Base-by-base conservation (phyloP, 2,329 filamentous ascomycete species). In the Harringtonia lauricola region DNA sequence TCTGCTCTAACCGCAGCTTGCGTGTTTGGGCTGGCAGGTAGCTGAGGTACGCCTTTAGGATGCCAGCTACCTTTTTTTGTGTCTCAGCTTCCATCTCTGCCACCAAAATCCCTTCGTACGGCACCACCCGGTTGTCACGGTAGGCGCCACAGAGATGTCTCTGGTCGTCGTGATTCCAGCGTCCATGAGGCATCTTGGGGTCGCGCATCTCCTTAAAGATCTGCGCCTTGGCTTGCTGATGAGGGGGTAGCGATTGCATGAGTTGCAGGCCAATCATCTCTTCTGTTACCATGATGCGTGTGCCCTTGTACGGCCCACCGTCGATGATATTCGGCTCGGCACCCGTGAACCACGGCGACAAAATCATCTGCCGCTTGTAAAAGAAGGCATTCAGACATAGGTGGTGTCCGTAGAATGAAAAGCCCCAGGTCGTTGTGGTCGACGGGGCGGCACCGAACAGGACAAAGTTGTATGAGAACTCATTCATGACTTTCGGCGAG, bases 131-230 rank as follows among this genome's bases (percentile, higher is more conserved):
- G 58, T 90, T 92, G 54, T 90, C 85, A 13, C 83, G 74, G 57
- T 83, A 86, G 0, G 85, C 85, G 30, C 86, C 85, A 56, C 83
- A 86, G 4, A 87, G 58, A 54, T 89, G 84, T 8, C 84, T 71
- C 63, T 89, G 83, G 57, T 90, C 85, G 54, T 87, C 83, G 51
- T 80, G 80, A 57, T 89, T 89, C 83, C 83, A 89, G 8, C 83
- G 71, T 10, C 79, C 80, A 12, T 64, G 61, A 3, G 72, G 76
- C 82, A 87, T 86, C 0, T 63, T 68, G 0, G 75, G 72, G 45
- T 86, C 83, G 21, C 71, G 67, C 63, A 87, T 68, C 1, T 66
- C 51, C 42, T 70, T 68, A 57, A 74, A 87, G 0, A 75, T 64
- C 46, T 76, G 76, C 0, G 79, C 78, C 2, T 58, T 55, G 0